Conservation (phyloP, 2,329 filamentous ascomycete species). For the Pseudogymnoascus destructans region DNA sequence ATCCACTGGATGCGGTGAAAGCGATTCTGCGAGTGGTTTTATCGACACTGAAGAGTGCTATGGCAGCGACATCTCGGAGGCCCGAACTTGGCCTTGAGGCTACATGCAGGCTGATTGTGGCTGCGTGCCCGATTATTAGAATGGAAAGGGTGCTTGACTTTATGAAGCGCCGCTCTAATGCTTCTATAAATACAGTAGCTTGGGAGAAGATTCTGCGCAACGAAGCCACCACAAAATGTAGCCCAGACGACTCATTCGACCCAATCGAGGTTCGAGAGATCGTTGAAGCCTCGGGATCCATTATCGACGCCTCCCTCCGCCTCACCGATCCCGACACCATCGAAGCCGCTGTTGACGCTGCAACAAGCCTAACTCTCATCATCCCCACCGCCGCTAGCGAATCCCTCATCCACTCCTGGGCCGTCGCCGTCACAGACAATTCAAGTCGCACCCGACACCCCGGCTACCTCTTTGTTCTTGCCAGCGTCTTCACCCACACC, state of each 20-base stretch:
- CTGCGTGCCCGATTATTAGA: conserved; percentile 35
- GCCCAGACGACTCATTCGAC: neutral
- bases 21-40: neutral
- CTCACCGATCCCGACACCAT: conserved; percentile 39
- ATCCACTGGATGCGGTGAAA: neutral
- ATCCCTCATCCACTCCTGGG: conserved; percentile 35
- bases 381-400: conserved; percentile 28
- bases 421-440: conserved; percentile 29
- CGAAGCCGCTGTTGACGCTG: conserved; percentile 37
- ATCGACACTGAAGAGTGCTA: neutral
- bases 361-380: conserved; percentile 37
- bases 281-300: neutral
- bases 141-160: neutral
- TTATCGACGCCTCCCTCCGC: conserved; percentile 31
- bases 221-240: too few relatives aligned
- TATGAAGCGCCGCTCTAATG: neutral
- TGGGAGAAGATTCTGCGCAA: neutral
- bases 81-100: conserved; percentile 53
- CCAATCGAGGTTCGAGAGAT: neutral
- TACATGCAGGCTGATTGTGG: conserved; percentile 43
- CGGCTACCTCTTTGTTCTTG: conserved; percentile 38
- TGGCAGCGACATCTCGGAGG: conserved; percentile 23
- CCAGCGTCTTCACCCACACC: conserved; percentile 12
- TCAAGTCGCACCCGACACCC: conserved; percentile 16
- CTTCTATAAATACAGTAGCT: neutral